Percentiles rank a stretch among this genome's conserved stretches.
phyloP scores from a whole-genome alignment of 2,329 filamentous ascomycete genomes.

The Juglanconis oblonga region DNA sequence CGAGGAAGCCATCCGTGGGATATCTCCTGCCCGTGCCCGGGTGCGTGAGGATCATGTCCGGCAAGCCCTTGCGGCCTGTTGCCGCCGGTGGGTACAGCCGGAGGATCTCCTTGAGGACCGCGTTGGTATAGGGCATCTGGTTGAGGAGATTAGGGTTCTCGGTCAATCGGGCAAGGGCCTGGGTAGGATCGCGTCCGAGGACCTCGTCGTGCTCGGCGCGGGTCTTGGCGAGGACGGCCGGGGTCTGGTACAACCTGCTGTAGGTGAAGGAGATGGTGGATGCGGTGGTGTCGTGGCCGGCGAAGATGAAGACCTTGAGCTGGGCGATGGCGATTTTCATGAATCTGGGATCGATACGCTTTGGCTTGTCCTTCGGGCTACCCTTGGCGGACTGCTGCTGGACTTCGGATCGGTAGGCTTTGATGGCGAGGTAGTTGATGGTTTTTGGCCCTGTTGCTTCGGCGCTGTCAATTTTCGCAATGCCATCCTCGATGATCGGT shows the following conservation, averaged over 20 bases:
- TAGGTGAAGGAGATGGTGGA: constrained; percentile 14
- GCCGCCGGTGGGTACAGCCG: constrained; percentile 48
- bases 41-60: constrained; percentile 33
- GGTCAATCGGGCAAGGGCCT: constrained; percentile 32
- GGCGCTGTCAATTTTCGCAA: constrained; percentile 22
- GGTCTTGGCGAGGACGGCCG: constrained; percentile 23
- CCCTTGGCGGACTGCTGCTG: neutral
- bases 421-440: constrained; percentile 27
- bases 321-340: constrained; percentile 16
- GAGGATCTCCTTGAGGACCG: constrained; percentile 54
- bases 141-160: constrained; percentile 44
- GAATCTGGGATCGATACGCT: constrained; percentile 7
- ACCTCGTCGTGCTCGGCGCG: constrained; percentile 29
- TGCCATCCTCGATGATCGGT: constrained; percentile 25
- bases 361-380: neutral
- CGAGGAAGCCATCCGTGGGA: constrained; percentile 32
- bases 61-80: constrained; percentile 32
- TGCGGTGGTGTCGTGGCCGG: constrained; percentile 17
- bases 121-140: constrained; percentile 47
- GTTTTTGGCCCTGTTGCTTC: constrained; percentile 23
- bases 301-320: constrained; percentile 28
- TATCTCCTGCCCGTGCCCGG: constrained; percentile 32
- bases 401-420: constrained; percentile 22
- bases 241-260: constrained; percentile 22
- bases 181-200: constrained; percentile 26